Conservation (phyloP, 1,284 basidiomycete genomes). For the Fomitopsis pinicola region DNA sequence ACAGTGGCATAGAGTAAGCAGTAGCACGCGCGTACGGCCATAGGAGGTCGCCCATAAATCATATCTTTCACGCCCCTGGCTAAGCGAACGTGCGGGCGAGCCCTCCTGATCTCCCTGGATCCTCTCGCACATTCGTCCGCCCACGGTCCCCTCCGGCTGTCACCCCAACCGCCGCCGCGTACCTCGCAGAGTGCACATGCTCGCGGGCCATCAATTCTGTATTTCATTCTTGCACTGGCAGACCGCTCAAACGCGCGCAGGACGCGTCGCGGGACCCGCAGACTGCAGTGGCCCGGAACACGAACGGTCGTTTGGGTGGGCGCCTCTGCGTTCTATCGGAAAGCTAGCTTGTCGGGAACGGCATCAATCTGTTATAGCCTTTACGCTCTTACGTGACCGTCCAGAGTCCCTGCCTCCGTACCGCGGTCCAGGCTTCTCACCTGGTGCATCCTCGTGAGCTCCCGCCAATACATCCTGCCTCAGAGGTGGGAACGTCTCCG, state of each 20-base stretch:
- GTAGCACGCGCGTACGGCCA: neutral
- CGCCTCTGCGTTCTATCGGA: neutral
- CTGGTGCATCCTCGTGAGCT: neutral
- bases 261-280: neutral
- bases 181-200: neutral
- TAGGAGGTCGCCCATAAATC: neutral
- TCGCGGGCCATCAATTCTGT: neutral
- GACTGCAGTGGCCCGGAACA: too few relatives aligned
- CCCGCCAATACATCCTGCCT: neutral
- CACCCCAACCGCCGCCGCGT: neutral
- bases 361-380: neutral
- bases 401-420: neutral
- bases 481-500: neutral
- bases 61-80: neutral
- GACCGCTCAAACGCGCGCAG: neutral
- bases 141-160: neutral
- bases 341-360: neutral
- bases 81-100: neutral
- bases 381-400: conserved; percentile 2
- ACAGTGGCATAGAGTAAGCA: neutral
- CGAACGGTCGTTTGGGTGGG: neutral
- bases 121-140: neutral
- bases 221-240: neutral
- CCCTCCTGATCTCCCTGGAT: neutral
- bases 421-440: neutral